Base-by-base conservation (phyloP, 192 early-diverging fungal genomes). In the Coemansia umbellata region DNA sequence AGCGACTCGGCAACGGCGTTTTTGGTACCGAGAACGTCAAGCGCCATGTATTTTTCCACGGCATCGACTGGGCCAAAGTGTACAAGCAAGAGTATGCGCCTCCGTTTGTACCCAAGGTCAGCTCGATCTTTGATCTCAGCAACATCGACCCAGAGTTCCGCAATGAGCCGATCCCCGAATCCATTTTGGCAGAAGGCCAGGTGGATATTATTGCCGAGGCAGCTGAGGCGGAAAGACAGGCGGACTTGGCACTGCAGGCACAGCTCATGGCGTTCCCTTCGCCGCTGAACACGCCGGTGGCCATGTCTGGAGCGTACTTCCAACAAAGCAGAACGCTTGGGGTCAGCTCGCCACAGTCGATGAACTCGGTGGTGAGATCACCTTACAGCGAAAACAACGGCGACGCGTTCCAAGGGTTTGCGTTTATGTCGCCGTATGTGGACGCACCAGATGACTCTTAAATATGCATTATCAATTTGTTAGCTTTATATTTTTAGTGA, bases 21-120 rank as follows among this genome's bases (percentile, higher is more conserved):
- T 71, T 66, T 51, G 85, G 81, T 37, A 81, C 84, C 0, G 63
- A 69, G 15, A 82, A 80, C 17, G 73, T 88, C 57, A 81, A 81
- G 55, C 62, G 74, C 18, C 87, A 88, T 50, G 69, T 75, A 21
- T 88, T 82, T 51, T 86, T 87, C 61, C 48, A 60, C 14, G 76
- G 68, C 8, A 67, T 87, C 23, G 84, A 88, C 56, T 88, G 87
- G 87, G 58, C 66, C 18, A 78, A 80, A 44, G 73, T 88, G 18
- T 66, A 79, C 49, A 77, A 74, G 36, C 81, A 84, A 57, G 68
- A 84, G 48, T 73, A 81, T 7, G 78, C 64, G 32, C 87, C 87
- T 31, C 87, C 87, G 22, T 85, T 85, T 65, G 83, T 85, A 41
- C 87, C 87, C 30, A 73, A 80, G 28, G 81, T 86, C 50, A 67